phyloP scores from a whole-genome alignment of 2,329 filamentous ascomycete genomes.

The Epichloe aotearoae region DNA sequence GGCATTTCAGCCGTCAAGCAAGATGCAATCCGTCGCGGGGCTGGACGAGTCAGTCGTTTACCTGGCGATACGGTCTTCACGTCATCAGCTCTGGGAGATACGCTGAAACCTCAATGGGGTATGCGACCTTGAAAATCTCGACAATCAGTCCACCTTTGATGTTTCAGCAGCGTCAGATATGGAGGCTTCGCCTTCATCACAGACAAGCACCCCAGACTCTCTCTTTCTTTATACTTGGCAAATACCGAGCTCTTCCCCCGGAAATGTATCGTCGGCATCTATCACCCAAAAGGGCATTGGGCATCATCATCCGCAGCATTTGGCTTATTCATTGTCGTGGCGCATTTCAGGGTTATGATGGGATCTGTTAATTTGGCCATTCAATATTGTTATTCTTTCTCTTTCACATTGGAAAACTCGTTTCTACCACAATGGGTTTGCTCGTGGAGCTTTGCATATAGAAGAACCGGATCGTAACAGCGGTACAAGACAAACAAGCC shows the following conservation, averaged over 20 bases:
- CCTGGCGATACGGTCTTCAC: conserved; percentile 74
- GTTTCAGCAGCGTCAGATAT: background rate
- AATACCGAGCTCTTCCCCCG: background rate
- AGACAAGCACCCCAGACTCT: too few relatives aligned
- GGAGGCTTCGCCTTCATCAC: too few relatives aligned
- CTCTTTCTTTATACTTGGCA: background rate
- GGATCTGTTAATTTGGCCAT: background rate
- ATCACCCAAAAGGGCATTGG: background rate
- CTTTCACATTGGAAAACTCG: conserved; percentile 14
- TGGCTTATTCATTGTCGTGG: conserved; percentile 9
- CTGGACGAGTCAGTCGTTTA: conserved; percentile 74
- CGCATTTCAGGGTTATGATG: conserved; percentile 6
- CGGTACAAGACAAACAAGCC: conserved; percentile 10
- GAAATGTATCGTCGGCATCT: background rate
- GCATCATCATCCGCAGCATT: conserved; percentile 1
- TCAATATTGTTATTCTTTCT: conserved; percentile 13
- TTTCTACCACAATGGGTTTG: conserved; percentile 9
- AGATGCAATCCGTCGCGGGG: conserved; percentile 64
- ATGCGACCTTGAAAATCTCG: conserved; percentile 29
- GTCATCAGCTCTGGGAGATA: conserved; percentile 48
- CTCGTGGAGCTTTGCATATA: conserved; percentile 21
- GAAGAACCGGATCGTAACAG: conserved; percentile 17
- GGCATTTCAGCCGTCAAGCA: conserved; percentile 61
- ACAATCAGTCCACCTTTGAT: background rate
- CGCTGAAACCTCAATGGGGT: conserved; percentile 46